These are phyloP conservation scores for Pichia sp. DNA, from an alignment of 1,139 yeast genomes.

Conservation along the genomic window DNA sequence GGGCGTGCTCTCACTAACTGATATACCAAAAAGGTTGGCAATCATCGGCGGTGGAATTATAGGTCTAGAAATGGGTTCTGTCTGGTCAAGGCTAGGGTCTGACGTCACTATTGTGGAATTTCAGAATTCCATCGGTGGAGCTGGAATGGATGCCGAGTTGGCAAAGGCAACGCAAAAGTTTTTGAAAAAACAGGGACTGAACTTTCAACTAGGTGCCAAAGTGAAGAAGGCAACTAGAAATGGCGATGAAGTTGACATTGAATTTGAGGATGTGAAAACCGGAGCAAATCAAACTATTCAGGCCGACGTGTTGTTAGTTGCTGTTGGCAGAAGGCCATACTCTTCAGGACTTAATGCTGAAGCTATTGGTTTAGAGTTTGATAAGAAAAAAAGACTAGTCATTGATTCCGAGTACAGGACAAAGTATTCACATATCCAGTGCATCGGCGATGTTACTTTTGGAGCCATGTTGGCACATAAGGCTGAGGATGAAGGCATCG, in stretches of 20 bases:
- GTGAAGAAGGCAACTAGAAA: constrained; percentile 82
- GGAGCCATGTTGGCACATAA: constrained; percentile 99
- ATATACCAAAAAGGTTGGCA: constrained; percentile 86
- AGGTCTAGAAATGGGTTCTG: constrained; percentile 99
- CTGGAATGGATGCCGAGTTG: constrained; percentile 94
- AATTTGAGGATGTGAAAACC: constrained; percentile 82
- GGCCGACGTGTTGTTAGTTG: constrained; percentile 91
- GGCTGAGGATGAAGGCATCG: constrained; percentile 99
- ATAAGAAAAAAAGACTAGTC: constrained; percentile 86
- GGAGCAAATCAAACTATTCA: constrained; percentile 79
- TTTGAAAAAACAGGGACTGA: constrained; percentile 90
- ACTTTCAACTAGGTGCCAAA: constrained; percentile 89
- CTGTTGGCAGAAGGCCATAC: constrained; percentile 98
- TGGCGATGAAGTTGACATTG: constrained; percentile 83
- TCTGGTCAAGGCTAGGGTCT: constrained; percentile 91
- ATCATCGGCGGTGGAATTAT: constrained; percentile 99
- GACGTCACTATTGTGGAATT: constrained; percentile 94
- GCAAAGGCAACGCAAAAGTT: constrained; percentile 86
- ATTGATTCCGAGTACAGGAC: constrained; percentile 94
- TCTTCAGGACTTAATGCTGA: constrained; percentile 87
- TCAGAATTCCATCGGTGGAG: constrained; percentile 87
- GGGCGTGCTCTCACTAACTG: constrained; percentile 80
- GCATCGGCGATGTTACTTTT: constrained; percentile 96
- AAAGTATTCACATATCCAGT: constrained; percentile 88
- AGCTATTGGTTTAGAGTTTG: constrained; percentile 81